Percentiles rank a stretch among this genome's conserved stretches.
phyloP scores from a whole-genome alignment of 495 filamentous ascomycete species.

The Annulohypoxylon nitens region DNA sequence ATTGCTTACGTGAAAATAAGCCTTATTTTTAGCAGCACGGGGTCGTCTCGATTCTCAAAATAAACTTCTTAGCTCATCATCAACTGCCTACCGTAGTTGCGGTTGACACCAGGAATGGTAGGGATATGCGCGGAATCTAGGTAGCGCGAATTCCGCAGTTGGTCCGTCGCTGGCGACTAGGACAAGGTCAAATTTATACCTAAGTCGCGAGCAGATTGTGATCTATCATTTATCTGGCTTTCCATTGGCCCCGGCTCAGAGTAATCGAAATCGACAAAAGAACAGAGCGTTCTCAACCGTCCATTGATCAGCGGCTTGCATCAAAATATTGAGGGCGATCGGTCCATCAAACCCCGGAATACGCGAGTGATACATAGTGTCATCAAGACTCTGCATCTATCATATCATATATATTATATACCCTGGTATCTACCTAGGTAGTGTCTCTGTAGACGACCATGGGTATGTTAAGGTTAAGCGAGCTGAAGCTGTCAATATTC shows the following conservation, averaged over 20 bases:
- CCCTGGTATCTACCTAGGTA: not conserved
- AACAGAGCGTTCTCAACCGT: not conserved
- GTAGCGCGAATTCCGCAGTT: constrained; percentile 18
- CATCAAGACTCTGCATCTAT: not conserved
- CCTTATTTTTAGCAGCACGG: constrained; percentile 18
- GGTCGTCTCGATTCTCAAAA: constrained; percentile 19
- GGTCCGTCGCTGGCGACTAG: not conserved
- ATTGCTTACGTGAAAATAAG: constrained; percentile 18
- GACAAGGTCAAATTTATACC: not conserved
- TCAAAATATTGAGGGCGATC: constrained; percentile 2
- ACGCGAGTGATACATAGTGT: not conserved
- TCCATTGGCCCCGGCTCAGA: not conserved
- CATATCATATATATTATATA: not conserved
- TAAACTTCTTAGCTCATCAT: constrained; percentile 22
- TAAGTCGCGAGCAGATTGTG: constrained; percentile 4
- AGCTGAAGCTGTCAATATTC: not conserved
- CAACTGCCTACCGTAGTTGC: not conserved
- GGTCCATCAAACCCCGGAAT: not conserved
- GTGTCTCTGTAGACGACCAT: not conserved
- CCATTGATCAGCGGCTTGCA: constrained; percentile 4
- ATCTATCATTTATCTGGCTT: constrained; percentile 2
- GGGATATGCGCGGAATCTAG: constrained; percentile 15
- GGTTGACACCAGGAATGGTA: not conserved
- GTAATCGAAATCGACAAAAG: not conserved
- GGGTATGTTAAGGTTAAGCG: not conserved